Evolutionary conservation across 2,329 filamentous ascomycete genomes (phyloP).

Genomic region (Claviceps maximensis): DNA sequence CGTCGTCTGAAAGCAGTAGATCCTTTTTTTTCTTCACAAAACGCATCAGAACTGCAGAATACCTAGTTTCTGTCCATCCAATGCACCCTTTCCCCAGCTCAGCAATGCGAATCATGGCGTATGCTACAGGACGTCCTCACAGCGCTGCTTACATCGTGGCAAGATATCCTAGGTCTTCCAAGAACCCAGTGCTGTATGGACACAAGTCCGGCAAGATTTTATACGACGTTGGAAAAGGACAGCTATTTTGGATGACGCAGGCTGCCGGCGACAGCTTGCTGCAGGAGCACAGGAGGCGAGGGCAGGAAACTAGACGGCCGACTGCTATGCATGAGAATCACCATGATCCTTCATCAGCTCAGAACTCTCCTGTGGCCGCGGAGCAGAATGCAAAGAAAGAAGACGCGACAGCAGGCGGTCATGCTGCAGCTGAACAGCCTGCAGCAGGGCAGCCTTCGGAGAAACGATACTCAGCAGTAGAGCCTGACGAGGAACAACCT

Average conservation of each 20-base stretch:
- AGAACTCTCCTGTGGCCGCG: neutral
- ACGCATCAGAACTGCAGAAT: conserved; percentile 1
- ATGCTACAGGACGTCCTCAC: neutral
- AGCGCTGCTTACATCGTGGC: neutral
- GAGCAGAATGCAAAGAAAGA: neutral
- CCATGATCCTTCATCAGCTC: neutral
- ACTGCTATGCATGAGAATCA: neutral
- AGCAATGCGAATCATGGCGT: neutral
- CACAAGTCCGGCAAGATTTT: neutral
- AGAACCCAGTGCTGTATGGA: neutral
- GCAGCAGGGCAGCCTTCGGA: neutral
- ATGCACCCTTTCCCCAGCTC: neutral
- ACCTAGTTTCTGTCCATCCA: neutral
- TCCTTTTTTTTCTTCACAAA: neutral
- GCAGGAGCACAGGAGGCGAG: neutral
- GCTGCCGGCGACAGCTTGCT: neutral
- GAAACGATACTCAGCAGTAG: neutral
- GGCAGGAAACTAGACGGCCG: neutral
- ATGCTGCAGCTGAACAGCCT: neutral
- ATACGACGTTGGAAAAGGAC: neutral
- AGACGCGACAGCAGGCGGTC: neutral
- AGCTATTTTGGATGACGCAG: conserved; percentile 3
- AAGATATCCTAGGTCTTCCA: conserved; percentile 2
- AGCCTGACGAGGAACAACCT: neutral
- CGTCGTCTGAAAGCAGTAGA: neutral